Evolutionary conservation across 140 eudicot genomes (phyloP).

Genomic region (Stevia rebaudiana): DNA sequence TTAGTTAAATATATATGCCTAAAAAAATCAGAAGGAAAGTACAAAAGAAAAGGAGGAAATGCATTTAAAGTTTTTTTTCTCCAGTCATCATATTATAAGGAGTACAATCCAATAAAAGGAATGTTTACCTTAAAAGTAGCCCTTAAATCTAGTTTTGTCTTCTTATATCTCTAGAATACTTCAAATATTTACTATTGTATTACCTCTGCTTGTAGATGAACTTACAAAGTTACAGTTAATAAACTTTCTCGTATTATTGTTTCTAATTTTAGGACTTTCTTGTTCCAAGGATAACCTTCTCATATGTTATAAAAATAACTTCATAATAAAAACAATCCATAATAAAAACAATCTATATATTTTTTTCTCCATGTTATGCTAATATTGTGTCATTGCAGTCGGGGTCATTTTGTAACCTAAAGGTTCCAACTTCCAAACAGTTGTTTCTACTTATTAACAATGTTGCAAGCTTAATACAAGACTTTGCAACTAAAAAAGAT

Average conservation of each 20-base stretch:
- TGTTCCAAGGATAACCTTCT: slow-evolving; percentile 13
- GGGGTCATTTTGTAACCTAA: not conserved
- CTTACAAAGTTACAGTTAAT: not conserved
- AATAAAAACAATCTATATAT: too few relatives aligned
- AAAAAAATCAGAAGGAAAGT: not conserved
- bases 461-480: not conserved
- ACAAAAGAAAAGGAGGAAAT: not conserved
- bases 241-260: not conserved
- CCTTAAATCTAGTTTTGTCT: not conserved
- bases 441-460: not conserved
- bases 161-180: slow-evolving; percentile 5
- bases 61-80: not conserved
- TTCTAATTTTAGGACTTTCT: slow-evolving; percentile 4
- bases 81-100: not conserved
- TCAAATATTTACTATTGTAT: not conserved
- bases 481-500: slow-evolving; percentile 2
- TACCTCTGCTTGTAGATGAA: slow-evolving; percentile 6
- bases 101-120: not conserved
- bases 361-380: not conserved
- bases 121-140: not conserved
- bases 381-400: not conserved
- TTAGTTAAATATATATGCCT: not conserved
- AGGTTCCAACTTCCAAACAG: not conserved
- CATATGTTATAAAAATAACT: not conserved
- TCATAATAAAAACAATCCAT: not conserved